A percentile compares a stretch with the other conserved stretches of the same genome.
These are phyloP conservation scores for Anaeramoeba flamelloides DNA, from an alignment of 78 protist genomes.

Conservation along the genomic window DNA sequence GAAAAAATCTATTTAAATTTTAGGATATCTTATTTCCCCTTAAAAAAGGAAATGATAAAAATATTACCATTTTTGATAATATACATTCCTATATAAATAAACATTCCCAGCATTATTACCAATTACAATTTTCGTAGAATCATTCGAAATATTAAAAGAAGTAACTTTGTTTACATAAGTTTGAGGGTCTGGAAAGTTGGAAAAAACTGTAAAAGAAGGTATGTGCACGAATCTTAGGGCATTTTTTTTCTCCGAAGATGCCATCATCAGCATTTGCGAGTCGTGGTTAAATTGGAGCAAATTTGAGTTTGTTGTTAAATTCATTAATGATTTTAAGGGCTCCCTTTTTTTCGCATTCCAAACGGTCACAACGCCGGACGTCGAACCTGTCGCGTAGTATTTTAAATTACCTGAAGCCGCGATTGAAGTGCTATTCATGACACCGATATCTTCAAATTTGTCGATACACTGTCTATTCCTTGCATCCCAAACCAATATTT, in stretches of 20 bases:
- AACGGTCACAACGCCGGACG: conserved; percentile 24
- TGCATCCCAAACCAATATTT: conserved; percentile 24
- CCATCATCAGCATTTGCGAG: conserved; percentile 6
- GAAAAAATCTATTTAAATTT: no score
- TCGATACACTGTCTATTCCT: conserved; percentile 12
- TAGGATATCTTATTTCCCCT: no score
- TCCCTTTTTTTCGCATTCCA: conserved; percentile 4
- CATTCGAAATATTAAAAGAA: conserved; percentile 9
- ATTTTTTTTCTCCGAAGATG: neutral
- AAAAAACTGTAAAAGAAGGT: conserved; percentile 16
- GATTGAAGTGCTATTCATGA: neutral
- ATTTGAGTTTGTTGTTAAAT: conserved; percentile 24
- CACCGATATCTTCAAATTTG: conserved; percentile 24
- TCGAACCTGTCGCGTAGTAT: conserved; percentile 7
- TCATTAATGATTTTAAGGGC: conserved; percentile 14
- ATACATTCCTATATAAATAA: conserved; percentile 24
- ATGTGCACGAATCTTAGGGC: conserved; percentile 23
- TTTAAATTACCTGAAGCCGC: conserved; percentile 8
- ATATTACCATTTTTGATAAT: no score
- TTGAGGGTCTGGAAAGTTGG: conserved; percentile 34
- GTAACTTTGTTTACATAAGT: conserved; percentile 19
- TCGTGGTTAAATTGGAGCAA: conserved; percentile 8
- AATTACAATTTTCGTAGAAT: conserved; percentile 7
- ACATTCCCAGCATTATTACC: conserved; percentile 33
- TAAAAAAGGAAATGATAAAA: no score